Evolutionary conservation across 1,139 yeast genomes (phyloP), one percentile per base, ranked within the genome.

Genomic region (Nadsonia commutata): DNA sequence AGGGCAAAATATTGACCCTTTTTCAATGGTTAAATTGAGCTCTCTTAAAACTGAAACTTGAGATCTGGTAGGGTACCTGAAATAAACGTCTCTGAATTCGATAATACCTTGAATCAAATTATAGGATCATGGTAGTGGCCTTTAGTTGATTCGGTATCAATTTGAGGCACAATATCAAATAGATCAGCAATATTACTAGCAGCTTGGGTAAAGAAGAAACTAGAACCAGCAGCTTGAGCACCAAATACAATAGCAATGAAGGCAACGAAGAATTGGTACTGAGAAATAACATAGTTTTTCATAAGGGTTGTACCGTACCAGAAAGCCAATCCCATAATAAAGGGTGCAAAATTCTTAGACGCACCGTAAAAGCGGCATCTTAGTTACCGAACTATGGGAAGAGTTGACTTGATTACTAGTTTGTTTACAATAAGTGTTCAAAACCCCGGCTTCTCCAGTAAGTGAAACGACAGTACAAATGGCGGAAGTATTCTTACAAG

Each of bases 1-100:
- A 88, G 72, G 52, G 97, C 94, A 31, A 85, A 84, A 55, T 83
- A 84, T 47, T 93, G 86, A 2, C 96, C 96, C 41, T 77, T 70
- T 45, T 76, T 72, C 8, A 46, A 88, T 78, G 23, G 67, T 72
- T 50, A 88, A 69, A 49, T 77, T 72, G 43, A 86, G 58, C 9
- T 80, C 73, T 31, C 76, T 70, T 57, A 88, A 78, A 11, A 88
- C 80, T n/a, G 72, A 68, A 36, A 78, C 72, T 47, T 80, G 72
- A 2, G 84, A 79, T 49, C 97, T 72, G 2, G 95, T 82, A 27
- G 96, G 96, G 60, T 88, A 88, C 23, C 77, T 64, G 65, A 88
- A 88, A 7, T 71, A 67, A 16, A 86, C 80, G 49, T 77, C 66
- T 38, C 68, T 66, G 57, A 86, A 78, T 46, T 68, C 72, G 37